phyloP scores from a whole-genome alignment of 2,329 filamentous ascomycete genomes.

The Anthostomella pinea region DNA sequence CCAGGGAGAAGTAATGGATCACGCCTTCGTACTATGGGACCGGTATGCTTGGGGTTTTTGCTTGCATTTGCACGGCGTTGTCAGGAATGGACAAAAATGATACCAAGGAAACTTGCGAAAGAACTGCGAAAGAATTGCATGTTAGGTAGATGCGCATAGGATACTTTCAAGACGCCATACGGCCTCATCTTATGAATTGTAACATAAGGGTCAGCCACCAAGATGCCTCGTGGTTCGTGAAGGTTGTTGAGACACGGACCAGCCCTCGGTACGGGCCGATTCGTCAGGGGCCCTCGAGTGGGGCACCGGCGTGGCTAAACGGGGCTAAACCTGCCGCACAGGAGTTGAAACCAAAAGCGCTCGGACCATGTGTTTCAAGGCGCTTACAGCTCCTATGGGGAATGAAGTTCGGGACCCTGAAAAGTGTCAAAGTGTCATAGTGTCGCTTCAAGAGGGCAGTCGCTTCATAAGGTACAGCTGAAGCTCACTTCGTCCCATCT shows the following conservation, averaged over 20 bases:
- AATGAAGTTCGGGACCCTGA: constrained; percentile 3
- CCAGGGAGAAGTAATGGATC: constrained; percentile 50
- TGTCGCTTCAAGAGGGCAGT: no score
- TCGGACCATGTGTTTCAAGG: constrained; percentile 28
- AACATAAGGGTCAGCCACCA: no score
- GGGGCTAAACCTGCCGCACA: constrained; percentile 15
- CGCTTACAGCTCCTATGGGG: not conserved
- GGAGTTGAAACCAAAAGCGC: constrained; percentile 25
- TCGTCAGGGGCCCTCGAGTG: constrained; percentile 22
- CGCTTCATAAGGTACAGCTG: no score
- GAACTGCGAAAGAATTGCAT: constrained; percentile 7
- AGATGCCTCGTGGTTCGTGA: no score
- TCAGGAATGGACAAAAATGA: constrained; percentile 17
- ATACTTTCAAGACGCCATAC: no score
- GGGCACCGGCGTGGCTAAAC: no score
- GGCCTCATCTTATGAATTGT: no score
- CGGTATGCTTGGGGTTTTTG: constrained; percentile 1
- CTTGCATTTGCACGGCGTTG: constrained; percentile 28
- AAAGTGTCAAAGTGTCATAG: not conserved
- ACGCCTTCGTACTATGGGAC: constrained; percentile 1
- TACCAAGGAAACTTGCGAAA: constrained; percentile 17
- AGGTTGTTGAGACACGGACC: not conserved
- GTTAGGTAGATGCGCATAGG: no score
- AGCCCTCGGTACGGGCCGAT: constrained; percentile 8
- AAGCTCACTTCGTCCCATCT: constrained; percentile 1